Percentiles rank a stretch among this genome's conserved stretches.
These are phyloP conservation scores for Phytopythium boreale DNA, from an alignment of 352 stramenopile species.

Conservation along the genomic window DNA sequence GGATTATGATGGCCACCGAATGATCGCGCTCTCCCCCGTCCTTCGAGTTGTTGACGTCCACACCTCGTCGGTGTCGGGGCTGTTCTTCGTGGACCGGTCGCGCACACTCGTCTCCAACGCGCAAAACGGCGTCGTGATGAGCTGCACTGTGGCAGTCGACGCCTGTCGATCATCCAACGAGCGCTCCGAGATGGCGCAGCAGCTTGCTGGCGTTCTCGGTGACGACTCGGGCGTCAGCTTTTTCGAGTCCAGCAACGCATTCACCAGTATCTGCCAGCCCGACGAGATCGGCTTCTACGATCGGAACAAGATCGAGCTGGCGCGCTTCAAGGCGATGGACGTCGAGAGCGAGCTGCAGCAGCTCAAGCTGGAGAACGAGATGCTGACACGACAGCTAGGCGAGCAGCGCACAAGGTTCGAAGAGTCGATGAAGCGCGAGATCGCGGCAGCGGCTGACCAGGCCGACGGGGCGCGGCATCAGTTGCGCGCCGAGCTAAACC, in stretches of 20 bases:
- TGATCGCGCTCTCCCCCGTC: slow-evolving; percentile 25
- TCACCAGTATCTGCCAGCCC: slow-evolving; percentile 34
- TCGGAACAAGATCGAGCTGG: slow-evolving; percentile 47
- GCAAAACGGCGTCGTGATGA: slow-evolving; percentile 36
- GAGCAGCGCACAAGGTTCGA: slow-evolving; percentile 51
- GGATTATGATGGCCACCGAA: slow-evolving; percentile 14
- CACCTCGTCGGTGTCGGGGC: slow-evolving; percentile 31
- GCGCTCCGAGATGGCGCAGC: background rate
- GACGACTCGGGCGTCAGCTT: slow-evolving; percentile 4
- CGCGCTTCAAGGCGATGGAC: slow-evolving; percentile 50
- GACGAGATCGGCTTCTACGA: slow-evolving; percentile 64
- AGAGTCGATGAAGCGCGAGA: slow-evolving; percentile 23
- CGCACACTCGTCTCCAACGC: slow-evolving; percentile 41
- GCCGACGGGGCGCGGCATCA: slow-evolving; percentile 25
- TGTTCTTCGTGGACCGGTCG: slow-evolving; percentile 32
- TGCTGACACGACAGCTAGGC: slow-evolving; percentile 43
- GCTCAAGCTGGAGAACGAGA: slow-evolving; percentile 69
- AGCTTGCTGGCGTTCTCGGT: background rate
- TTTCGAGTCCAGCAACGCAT: slow-evolving; percentile 10
- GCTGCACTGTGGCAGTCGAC: slow-evolving; percentile 21
- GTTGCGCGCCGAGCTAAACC: slow-evolving; percentile 29
- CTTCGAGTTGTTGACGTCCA: slow-evolving; percentile 48
- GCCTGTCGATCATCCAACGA: background rate
- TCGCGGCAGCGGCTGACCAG: slow-evolving; percentile 13
- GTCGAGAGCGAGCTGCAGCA: slow-evolving; percentile 64